A percentile compares a stretch with the other conserved stretches of the same genome.
Conservation (phyloP, 768 basidiomycete species). For the Russula sp. region DNA sequence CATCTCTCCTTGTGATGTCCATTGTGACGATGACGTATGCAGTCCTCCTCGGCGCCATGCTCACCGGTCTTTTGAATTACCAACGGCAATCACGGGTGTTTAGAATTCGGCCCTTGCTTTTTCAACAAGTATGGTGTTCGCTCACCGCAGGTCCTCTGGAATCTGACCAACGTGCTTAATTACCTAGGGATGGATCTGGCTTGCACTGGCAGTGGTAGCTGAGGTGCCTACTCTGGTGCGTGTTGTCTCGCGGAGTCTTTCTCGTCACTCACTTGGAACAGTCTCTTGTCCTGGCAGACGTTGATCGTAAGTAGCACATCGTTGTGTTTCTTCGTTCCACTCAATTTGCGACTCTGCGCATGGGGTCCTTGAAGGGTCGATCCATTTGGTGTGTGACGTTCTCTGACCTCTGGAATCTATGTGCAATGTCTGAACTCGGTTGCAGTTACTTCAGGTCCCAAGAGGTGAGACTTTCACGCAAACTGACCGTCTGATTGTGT, state of each 20-base stretch:
- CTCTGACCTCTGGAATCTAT: neutral
- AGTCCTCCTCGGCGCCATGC: slow-evolving; percentile 5
- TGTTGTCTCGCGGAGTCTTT: neutral
- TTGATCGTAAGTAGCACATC: neutral
- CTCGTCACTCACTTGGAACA: neutral
- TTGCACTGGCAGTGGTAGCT: too few relatives aligned
- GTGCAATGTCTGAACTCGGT: neutral
- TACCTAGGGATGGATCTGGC: too few relatives aligned
- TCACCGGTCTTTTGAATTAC: neutral
- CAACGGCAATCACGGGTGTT: neutral
- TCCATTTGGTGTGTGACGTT: slow-evolving; percentile 4
- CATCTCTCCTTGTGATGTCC: slow-evolving; percentile 8
- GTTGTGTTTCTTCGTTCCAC: neutral
- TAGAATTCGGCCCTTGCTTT: slow-evolving; percentile 3
- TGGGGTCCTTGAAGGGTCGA: neutral
- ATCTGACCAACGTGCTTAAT: too few relatives aligned
- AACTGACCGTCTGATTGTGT: neutral
- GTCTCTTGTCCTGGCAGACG: neutral
- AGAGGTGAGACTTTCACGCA: too few relatives aligned
- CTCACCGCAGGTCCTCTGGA: too few relatives aligned
- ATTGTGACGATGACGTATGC: slow-evolving; percentile 8
- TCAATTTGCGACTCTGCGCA: neutral
- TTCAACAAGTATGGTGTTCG: neutral
- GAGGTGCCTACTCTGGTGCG: too few relatives aligned
- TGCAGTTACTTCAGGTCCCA: slow-evolving; percentile 6